Conservation (phyloP, 257 asterid species). For the Solanum tacnaense region DNA sequence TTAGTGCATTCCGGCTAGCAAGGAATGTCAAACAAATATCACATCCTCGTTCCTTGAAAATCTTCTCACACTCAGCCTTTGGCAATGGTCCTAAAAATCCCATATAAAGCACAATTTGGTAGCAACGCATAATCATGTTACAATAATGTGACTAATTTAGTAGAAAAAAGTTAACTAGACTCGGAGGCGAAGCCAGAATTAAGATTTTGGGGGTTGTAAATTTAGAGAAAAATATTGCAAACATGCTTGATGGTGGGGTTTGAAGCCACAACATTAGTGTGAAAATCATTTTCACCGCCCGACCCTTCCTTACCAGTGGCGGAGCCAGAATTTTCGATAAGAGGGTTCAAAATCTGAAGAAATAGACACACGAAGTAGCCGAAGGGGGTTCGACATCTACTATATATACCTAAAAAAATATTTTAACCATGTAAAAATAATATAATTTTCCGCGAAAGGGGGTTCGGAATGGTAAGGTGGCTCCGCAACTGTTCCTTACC, state of each 20-base stretch:
- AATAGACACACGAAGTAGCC: too few relatives aligned
- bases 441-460: too few relatives aligned
- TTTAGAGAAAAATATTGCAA: neutral
- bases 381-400: too few relatives aligned
- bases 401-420: too few relatives aligned
- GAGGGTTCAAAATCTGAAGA: too few relatives aligned
- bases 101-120: neutral
- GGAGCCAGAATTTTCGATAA: too few relatives aligned
- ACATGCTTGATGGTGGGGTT: neutral
- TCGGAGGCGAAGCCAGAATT: neutral
- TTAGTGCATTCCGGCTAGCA: conserved; percentile 39
- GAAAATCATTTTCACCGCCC: neutral
- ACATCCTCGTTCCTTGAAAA: conserved; percentile 80
- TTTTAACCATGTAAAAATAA: too few relatives aligned
- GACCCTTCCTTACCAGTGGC: too few relatives aligned
- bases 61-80: conserved; percentile 81
- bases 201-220: neutral
- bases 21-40: conserved; percentile 54
- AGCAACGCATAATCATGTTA: neutral
- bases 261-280: neutral
- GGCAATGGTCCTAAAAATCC: conserved; percentile 67
- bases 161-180: neutral
- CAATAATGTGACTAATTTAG: neutral
- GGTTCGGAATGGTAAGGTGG: too few relatives aligned
- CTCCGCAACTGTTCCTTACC: too few relatives aligned